Percentiles rank a stretch among this genome's conserved stretches.
These are phyloP conservation scores for Podospora australis DNA, from an alignment of 495 filamentous ascomycete species.

Conservation along the genomic window DNA sequence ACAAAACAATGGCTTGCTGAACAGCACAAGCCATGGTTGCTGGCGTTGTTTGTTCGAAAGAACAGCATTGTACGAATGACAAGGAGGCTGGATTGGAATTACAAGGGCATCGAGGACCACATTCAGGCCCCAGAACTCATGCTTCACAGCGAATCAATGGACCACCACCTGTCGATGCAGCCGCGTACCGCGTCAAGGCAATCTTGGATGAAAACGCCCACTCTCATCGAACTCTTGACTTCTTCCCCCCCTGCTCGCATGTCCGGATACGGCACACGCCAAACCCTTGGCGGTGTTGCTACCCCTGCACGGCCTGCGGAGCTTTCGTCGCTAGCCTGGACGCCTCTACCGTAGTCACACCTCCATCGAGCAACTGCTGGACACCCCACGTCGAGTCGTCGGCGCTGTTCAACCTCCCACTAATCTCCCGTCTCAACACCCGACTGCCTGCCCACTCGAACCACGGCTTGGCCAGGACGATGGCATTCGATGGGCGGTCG, in stretches of 20 bases:
- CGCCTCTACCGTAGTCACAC: conserved; percentile 10
- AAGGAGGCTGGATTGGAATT: neutral
- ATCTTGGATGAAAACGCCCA: conserved; percentile 13
- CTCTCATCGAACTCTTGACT: no score
- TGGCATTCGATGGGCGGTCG: conserved; percentile 1
- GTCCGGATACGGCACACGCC: neutral
- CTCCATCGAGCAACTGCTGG: neutral
- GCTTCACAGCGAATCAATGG: neutral
- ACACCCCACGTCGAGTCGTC: conserved; percentile 12
- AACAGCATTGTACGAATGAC: neutral
- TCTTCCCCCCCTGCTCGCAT: neutral
- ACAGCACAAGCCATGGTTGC: no score
- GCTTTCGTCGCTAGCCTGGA: neutral
- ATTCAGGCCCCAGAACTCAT: no score
- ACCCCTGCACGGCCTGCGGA: conserved; percentile 10
- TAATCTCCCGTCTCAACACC: neutral
- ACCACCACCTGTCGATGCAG: neutral
- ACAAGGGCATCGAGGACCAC: no score
- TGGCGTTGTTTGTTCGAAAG: neutral
- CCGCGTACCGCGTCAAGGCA: conserved; percentile 2
- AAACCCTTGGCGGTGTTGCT: neutral
- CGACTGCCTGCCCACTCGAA: neutral
- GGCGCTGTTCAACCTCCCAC: neutral
- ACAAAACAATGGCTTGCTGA: no score
- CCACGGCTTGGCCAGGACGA: conserved; percentile 2